Percentiles rank a stretch among this genome's conserved stretches.
Evolutionary conservation across 129 eudicot genomes (phyloP).

Genomic region (Flaveria bidentis): DNA sequence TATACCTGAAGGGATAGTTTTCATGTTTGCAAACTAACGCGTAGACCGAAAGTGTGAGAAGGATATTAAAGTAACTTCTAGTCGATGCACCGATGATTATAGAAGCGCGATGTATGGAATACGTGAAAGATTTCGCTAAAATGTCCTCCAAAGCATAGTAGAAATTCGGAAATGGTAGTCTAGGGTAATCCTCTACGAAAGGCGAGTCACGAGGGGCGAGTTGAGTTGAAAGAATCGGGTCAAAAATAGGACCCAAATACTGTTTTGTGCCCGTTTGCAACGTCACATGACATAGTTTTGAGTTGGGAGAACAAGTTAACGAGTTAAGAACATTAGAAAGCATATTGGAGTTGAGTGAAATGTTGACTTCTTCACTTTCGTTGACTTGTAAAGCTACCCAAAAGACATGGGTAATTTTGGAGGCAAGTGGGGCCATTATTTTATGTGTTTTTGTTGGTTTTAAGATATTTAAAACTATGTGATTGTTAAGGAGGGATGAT

Average conservation of each 20-base stretch:
- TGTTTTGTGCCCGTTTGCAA: constrained; percentile 12
- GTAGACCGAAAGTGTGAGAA: background rate
- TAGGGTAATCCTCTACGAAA: background rate
- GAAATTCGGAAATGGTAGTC: constrained; percentile 6
- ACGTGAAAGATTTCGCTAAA: background rate
- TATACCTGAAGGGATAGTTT: constrained; percentile 6
- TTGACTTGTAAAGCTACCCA: background rate
- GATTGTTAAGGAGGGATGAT: constrained; percentile 4
- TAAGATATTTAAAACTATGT: background rate
- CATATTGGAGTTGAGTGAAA: constrained; percentile 14
- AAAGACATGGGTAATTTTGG: background rate
- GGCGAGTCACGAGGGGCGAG: background rate
- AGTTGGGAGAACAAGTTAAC: background rate
- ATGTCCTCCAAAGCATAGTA: constrained; percentile 7
- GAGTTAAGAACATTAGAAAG: constrained; percentile 1
- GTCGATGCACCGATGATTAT: background rate
- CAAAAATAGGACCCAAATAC: background rate
- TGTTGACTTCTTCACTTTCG: background rate
- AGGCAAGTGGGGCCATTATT: background rate
- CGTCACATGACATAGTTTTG: background rate
- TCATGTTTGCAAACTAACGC: constrained; percentile 10
- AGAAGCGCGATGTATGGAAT: constrained; percentile 9
- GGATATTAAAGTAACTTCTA: background rate
- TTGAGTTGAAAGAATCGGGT: constrained; percentile 5
- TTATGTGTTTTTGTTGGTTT: constrained; percentile 7